Base-by-base conservation (phyloP, 2,329 filamentous ascomycete genomes). In the Akanthomyces muscarius region DNA sequence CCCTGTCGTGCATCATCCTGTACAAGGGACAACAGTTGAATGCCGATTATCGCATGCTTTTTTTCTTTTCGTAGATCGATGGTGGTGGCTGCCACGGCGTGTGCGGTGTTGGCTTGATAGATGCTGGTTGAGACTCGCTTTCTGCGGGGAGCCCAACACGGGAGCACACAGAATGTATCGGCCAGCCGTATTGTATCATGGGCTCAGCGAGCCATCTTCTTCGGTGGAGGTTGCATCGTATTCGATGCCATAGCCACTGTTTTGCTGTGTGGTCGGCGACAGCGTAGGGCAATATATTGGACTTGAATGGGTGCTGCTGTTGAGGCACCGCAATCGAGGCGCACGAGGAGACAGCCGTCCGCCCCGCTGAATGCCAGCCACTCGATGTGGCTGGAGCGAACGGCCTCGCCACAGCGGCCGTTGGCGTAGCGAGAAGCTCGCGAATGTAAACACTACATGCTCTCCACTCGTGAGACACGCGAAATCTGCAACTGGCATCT, bases 381-480 rank as follows among this genome's bases (percentile, higher is more conserved):
- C 36, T 30, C 10, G 14, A 11, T 59, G 56, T 59, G 56, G 56
- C 56, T 59, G 33, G 45, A 42, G 56, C 14, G 33, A 36, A 25
- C 10, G 2, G 42, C 6, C 42, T 28, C 30, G 56, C 56, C 56
- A 59, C 56, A 51, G 21, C 30, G 13, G 30, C 13, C n/a, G 56
- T 48, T 51, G 56, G 56, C 44, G 30, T 51, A 60, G 48, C 36
- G 45, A 52, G 57, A 52, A 16, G 45, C 30, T 58, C 55, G 11
- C 45, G 23, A 51, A 60, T 60, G 57, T 60, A 60, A 60, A 60
- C 57, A 60, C 7, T 18, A 21, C 33, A 23, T 59, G 30, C 56
- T 48, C 44, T 41, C 44, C 44, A 58, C 33, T 14, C 30, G 7
- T 33, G 11, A 60, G 33, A 48, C 41, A 52, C 57, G 23, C 57